phyloP scores from a whole-genome alignment of 1,284 basidiomycete genomes.

The Rhodotorula sp. region DNA sequence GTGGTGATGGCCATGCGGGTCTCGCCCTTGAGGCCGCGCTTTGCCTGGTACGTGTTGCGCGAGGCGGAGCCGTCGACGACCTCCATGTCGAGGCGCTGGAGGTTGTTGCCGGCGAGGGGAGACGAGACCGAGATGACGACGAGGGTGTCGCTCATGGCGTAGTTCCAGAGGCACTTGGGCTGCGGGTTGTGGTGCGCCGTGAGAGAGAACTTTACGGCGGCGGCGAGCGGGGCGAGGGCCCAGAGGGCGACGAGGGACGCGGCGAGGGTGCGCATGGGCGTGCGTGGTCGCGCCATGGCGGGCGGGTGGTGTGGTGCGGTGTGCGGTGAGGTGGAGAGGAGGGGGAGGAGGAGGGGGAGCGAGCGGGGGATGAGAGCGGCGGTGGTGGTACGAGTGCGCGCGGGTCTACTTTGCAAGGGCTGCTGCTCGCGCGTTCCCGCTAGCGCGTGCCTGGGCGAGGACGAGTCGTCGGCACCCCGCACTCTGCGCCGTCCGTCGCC shows the following conservation, averaged over 20 bases:
- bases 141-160: conserved; percentile 78
- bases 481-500: conserved; percentile 33
- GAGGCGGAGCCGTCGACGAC: conserved; percentile 86
- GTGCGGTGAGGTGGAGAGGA: neutral
- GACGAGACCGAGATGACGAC: conserved; percentile 79
- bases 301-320: neutral
- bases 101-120: conserved; percentile 39
- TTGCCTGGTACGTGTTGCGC: conserved; percentile 87
- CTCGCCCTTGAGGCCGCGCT: conserved; percentile 84
- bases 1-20: conserved; percentile 91
- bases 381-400: too few species aligned
- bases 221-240: conserved; percentile 1
- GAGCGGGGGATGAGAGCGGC: neutral
- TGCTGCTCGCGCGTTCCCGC: neutral
- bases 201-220: conserved; percentile 80
- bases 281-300: neutral
- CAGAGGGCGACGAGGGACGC: neutral
- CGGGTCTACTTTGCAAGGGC: neutral
- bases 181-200: conserved; percentile 68
- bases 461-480: neutral
- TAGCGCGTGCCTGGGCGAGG: neutral
- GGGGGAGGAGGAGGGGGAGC: neutral
- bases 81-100: conserved; percentile 77
- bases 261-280: neutral
- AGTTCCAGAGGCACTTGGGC: conserved; percentile 88